Evolutionary conservation across 2,329 filamentous ascomycete genomes (phyloP), one percentile per base, ranked within the genome.

Genomic region (Monosporascus cannonballus): DNA sequence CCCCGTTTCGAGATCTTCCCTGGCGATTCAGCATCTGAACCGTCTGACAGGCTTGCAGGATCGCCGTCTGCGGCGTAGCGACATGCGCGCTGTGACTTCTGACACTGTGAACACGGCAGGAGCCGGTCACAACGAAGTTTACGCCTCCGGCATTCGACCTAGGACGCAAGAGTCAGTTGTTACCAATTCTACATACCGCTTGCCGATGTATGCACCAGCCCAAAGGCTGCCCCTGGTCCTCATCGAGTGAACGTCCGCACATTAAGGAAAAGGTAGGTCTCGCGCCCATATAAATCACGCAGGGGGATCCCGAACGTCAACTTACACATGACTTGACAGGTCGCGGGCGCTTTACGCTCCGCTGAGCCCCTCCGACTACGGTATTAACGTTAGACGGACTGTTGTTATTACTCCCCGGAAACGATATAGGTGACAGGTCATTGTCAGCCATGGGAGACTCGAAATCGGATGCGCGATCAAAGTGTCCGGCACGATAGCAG

Each of bases 31-130:
- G 49, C 59, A 36, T 79, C 76, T 22, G 75, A 78, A n/a, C 64
- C 73, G 48, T 80, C 78, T 4, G 78, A 80, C 14, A 74, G 62
- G 58, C 73, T 75, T 36, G 70, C 70, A 8, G 68, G 69, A 51
- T 77, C 75, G 34, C 76, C 73, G 52, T 78, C 75, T 20, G 76
- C 71, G 24, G 76, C 70, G 58, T 82, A 83, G 58, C 71, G 76
- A 67, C 79, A 83, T 39, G 66, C 61, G 37, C 79, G 76, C 57
- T 73, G 75, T n/a, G 78, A 78, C 63, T 79, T 81, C 49, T 79
- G 76, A 61, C 80, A 84, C 62, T 83, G 79, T 6, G 77, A 77
- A 59, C 80, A 84, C 4, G 79, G 78, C 44, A 73, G 70, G n/a
- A 74, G 69, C 45, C 80, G 74, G 63, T 83, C 79, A 65, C 80